phyloP scores from a whole-genome alignment of 2,329 filamentous ascomycete genomes.

The Nannizziopsis arthrosporioides region DNA sequence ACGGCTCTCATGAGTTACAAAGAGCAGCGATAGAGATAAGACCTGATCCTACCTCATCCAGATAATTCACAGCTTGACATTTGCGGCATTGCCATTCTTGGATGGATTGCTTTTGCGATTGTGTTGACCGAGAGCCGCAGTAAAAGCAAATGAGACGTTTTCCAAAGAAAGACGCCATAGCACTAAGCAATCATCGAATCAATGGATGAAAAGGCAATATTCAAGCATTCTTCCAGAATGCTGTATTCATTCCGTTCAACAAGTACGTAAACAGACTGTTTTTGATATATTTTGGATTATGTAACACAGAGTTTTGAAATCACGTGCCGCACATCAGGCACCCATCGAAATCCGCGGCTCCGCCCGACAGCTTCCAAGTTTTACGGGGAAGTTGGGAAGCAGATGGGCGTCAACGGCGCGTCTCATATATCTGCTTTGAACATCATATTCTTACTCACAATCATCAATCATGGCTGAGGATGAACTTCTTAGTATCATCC shows the following conservation, averaged over 20 bases:
- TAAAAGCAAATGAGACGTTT: conserved; percentile 63
- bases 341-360: too few species aligned
- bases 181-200: conserved; percentile 15
- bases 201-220: not conserved
- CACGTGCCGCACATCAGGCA: too few species aligned
- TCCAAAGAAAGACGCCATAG: conserved; percentile 33
- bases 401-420: too few species aligned
- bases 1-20: too few species aligned
- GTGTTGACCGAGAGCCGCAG: conserved; percentile 58
- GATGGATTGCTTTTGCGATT: conserved; percentile 46
- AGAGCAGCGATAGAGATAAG: not conserved
- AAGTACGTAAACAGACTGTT: too few species aligned
- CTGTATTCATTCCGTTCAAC: not conserved
- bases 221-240: not conserved
- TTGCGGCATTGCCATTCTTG: conserved; percentile 60
- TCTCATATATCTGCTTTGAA: too few species aligned
- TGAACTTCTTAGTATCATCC: not conserved
- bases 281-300: too few species aligned
- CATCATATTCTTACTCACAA: too few species aligned
- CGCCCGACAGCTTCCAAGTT: too few species aligned
- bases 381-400: too few species aligned
- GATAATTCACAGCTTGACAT: conserved; percentile 79
- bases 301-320: too few species aligned
- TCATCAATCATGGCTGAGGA: not conserved
- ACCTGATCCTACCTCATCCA: conserved; percentile 58